Percentiles rank a stretch among this genome's conserved stretches.
Conservation (phyloP, 331 rosid genomes). For the Saraca asoca region DNA sequence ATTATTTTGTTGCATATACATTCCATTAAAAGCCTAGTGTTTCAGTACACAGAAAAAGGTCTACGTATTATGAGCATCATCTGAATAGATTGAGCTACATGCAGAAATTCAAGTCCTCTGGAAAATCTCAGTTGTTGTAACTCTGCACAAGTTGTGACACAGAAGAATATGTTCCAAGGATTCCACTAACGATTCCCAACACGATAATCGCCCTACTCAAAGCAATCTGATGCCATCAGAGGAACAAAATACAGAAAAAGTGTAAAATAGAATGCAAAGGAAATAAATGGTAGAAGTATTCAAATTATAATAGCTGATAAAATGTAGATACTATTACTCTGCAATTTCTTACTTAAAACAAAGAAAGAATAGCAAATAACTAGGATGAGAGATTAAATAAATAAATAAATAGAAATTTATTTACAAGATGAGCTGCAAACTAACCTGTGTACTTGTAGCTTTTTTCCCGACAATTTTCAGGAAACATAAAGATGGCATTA, state of each 20-base stretch:
- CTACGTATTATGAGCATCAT: too few relatives aligned
- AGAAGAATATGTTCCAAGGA: conserved; percentile 70
- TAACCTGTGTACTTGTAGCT: conserved; percentile 65
- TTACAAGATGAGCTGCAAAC: not conserved
- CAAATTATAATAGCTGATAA: too few relatives aligned
- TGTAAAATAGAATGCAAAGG: conserved; percentile 1
- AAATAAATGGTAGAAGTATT: not conserved
- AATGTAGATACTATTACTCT: too few relatives aligned
- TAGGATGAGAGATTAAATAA: not conserved
- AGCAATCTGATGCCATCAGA: conserved; percentile 42
- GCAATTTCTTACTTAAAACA: too few relatives aligned
- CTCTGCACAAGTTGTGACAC: conserved; percentile 41
- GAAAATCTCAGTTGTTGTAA: conserved; percentile 27
- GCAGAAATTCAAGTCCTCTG: too few relatives aligned
- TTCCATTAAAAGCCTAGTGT: too few relatives aligned
- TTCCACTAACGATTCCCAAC: conserved; percentile 60
- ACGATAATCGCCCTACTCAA: conserved; percentile 41
- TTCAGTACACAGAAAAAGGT: too few relatives aligned
- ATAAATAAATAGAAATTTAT: not conserved
- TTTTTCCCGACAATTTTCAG: conserved; percentile 63
- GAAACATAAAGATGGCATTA: conserved; percentile 70
- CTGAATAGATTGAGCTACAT: too few relatives aligned
- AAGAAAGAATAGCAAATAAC: too few relatives aligned
- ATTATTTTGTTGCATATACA: too few relatives aligned
- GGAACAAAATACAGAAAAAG: not conserved